These are phyloP conservation scores for Mollisia scopiformis DNA, from an alignment of 2,329 filamentous ascomycete species.

Conservation along the genomic window DNA sequence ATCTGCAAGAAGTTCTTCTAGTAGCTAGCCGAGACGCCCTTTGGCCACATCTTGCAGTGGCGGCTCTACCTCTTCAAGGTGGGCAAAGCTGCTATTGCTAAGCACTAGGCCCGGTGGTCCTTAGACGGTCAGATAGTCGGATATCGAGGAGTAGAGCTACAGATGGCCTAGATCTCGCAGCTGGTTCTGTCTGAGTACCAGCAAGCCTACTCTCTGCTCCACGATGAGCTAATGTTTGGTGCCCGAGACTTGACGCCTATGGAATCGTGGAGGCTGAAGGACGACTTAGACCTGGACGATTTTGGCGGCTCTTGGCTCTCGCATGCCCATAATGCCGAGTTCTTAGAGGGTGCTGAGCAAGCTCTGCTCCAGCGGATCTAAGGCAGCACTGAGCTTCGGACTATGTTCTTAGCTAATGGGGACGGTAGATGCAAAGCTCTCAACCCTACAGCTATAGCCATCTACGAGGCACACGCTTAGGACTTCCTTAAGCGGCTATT, in stretches of 20 bases:
- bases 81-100: constrained; percentile 3
- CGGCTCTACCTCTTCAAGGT: constrained; percentile 16
- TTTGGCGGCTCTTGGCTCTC: constrained; percentile 18
- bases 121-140: constrained; percentile 14
- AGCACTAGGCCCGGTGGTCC: constrained; percentile 15
- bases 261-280: constrained; percentile 13
- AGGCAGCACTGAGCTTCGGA: constrained; percentile 6
- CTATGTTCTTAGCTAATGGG: constrained; percentile 14
- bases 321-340: constrained; percentile 14
- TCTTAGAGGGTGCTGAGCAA: constrained; percentile 8
- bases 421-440: constrained; percentile 1
- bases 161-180: constrained; percentile 13
- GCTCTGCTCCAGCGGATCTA: constrained; percentile 9
- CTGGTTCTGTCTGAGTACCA: constrained; percentile 18
- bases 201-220: constrained; percentile 10
- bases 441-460: constrained; percentile 6
- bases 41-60: constrained; percentile 21
- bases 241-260: constrained; percentile 8
- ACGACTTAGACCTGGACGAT: constrained; percentile 18
- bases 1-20: constrained; percentile 20
- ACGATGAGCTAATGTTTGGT: constrained; percentile 15
- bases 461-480: constrained; percentile 14
- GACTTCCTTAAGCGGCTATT: too few relatives aligned
- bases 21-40: constrained; percentile 15
- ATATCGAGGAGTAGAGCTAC: constrained; percentile 15